Conservation (phyloP, 2,329 filamentous ascomycete species). For the Sarocladium oryzae region DNA sequence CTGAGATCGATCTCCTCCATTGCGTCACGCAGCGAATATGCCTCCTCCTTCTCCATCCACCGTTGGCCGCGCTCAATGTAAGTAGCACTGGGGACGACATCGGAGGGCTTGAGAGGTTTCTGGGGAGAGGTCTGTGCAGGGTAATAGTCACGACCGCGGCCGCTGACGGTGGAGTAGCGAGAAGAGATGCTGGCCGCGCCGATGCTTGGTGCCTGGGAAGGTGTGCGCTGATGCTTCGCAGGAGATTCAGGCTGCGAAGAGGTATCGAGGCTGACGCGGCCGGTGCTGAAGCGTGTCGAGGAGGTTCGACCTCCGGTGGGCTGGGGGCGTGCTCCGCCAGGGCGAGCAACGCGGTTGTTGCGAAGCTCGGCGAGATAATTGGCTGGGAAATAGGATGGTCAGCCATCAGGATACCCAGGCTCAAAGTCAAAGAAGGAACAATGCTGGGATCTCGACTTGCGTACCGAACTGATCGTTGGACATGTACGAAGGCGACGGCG, state of each 20-base stretch:
- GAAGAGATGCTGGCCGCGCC: conserved; percentile 40
- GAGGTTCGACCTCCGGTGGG: conserved; percentile 31
- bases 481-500: conserved; percentile 59
- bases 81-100: conserved; percentile 57
- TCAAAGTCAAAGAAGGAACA: background rate
- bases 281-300: conserved; percentile 25
- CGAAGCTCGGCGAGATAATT: conserved; percentile 66
- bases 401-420: conserved; percentile 3
- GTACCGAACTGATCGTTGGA: conserved; percentile 61
- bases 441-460: conserved; percentile 9
- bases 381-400: conserved; percentile 37
- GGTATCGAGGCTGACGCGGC: conserved; percentile 24
- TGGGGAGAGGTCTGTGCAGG: conserved; percentile 31
- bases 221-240: conserved; percentile 19
- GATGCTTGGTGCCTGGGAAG: conserved; percentile 32
- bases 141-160: conserved; percentile 46
- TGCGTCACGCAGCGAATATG: conserved; percentile 60
- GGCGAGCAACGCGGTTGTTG: conserved; percentile 58
- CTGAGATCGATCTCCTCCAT: conserved; percentile 66
- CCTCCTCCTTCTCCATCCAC: conserved; percentile 79
- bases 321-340: conserved; percentile 64
- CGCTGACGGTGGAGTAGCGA: conserved; percentile 40
- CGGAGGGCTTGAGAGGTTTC: conserved; percentile 46
- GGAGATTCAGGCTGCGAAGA: conserved; percentile 15
- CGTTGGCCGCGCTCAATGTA: conserved; percentile 69